Evolutionary conservation across 225 moss, liverwort and hornwort species (phyloP).

Genomic region (Physcomitrium patens): DNA sequence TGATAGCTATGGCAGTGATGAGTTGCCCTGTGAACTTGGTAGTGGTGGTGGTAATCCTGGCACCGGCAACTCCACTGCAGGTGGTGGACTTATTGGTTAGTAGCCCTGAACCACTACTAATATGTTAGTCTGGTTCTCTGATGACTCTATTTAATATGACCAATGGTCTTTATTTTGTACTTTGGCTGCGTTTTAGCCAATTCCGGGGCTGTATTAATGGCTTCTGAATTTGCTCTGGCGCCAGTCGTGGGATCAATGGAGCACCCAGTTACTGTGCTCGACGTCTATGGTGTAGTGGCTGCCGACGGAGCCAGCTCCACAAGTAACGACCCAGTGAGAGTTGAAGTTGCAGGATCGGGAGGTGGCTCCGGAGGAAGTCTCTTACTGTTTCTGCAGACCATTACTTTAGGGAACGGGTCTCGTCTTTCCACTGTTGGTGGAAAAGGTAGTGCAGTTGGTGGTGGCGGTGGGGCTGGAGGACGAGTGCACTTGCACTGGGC

Average conservation of each 20-base stretch:
- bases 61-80: slow-evolving; percentile 63
- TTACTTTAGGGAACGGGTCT: slow-evolving; percentile 70
- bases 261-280: slow-evolving; percentile 78
- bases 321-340: slow-evolving; percentile 14
- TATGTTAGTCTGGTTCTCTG: background rate
- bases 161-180: too few species aligned
- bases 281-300: slow-evolving; percentile 72
- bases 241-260: slow-evolving; percentile 87
- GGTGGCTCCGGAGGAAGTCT: slow-evolving; percentile 95
- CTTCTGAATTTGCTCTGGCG: slow-evolving; percentile 16
- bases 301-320: slow-evolving; percentile 77
- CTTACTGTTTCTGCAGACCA: slow-evolving; percentile 77
- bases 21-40: slow-evolving; percentile 89
- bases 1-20: slow-evolving; percentile 60
- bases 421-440: slow-evolving; percentile 77
- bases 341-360: slow-evolving; percentile 61
- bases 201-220: slow-evolving; percentile 17
- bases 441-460: slow-evolving; percentile 72
- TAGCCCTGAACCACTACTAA: background rate
- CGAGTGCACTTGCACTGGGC: slow-evolving; percentile 95
- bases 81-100: slow-evolving; percentile 89
- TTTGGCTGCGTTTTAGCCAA: too few species aligned
- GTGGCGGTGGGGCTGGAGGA: slow-evolving; percentile 92
- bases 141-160: too few species aligned
- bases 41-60: slow-evolving; percentile 91